Evolutionary conservation across 495 filamentous ascomycete species (phyloP).

Genomic region (Geoglossum glabrum): DNA sequence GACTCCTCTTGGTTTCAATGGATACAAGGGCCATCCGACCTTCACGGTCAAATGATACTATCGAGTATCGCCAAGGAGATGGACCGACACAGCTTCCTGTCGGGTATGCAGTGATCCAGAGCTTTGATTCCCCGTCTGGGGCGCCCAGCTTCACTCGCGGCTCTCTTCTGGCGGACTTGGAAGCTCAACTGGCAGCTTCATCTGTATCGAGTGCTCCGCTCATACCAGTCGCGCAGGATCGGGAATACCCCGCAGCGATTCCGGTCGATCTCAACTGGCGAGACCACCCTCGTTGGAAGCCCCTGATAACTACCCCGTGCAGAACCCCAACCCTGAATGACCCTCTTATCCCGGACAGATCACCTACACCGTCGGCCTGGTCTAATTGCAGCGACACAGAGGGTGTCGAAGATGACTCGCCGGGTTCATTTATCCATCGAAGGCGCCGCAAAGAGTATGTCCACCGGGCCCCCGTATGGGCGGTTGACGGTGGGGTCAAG

Average conservation of each 20-base stretch:
- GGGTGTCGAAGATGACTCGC: neutral
- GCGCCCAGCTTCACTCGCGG: neutral
- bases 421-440: neutral
- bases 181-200: neutral
- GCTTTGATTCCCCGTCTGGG: neutral
- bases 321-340: neutral
- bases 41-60: neutral
- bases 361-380: neutral
- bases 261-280: constrained; percentile 1
- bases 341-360: neutral
- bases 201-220: neutral
- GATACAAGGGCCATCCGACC: neutral
- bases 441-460: constrained; percentile 3
- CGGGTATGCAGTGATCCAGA: neutral
- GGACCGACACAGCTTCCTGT: neutral
- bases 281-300: constrained; percentile 2
- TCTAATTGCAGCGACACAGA: neutral
- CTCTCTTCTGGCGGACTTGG: neutral
- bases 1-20: neutral
- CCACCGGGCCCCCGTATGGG: neutral
- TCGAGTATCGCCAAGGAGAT: neutral
- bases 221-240: neutral
- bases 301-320: neutral
- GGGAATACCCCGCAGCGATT: neutral
- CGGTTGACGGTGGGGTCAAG: neutral